Percentiles rank a stretch among this genome's conserved stretches.
These are phyloP conservation scores for Cladosporium sp. DNA, from an alignment of 2,329 filamentous ascomycete genomes.

Conservation along the genomic window DNA sequence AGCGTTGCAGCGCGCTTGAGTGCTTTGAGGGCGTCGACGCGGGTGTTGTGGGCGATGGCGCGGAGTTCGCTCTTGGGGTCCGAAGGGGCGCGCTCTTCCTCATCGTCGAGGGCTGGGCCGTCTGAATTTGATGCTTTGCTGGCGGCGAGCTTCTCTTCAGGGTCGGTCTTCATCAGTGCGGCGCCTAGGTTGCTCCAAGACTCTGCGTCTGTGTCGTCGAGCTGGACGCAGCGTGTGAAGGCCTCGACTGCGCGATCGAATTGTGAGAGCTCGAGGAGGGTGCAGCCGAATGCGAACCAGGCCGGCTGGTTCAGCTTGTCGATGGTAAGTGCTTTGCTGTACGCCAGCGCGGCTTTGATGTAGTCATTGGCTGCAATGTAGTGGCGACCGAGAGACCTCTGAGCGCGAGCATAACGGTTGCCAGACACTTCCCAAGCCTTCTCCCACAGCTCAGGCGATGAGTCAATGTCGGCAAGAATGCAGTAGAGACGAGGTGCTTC, in stretches of 20 bases:
- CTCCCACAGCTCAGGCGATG: constrained; percentile 72
- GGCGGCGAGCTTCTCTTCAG: constrained; percentile 24
- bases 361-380: constrained; percentile 69
- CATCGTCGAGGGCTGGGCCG: constrained; percentile 32
- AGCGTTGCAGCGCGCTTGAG: constrained; percentile 84
- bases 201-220: constrained; percentile 85
- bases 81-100: constrained; percentile 35
- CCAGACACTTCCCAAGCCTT: constrained; percentile 86
- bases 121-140: not conserved
- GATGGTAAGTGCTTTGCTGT: constrained; percentile 71
- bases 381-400: constrained; percentile 80
- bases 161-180: constrained; percentile 59
- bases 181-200: constrained; percentile 95
- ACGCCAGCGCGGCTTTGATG: constrained; percentile 71
- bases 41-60: constrained; percentile 59
- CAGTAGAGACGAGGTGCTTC: constrained; percentile 89
- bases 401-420: constrained; percentile 78
- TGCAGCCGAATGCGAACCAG: constrained; percentile 90
- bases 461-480: constrained; percentile 87
- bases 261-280: constrained; percentile 72
- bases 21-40: constrained; percentile 75
- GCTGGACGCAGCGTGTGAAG: constrained; percentile 78
- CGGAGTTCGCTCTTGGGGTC: constrained; percentile 26
- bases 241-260: constrained; percentile 80
- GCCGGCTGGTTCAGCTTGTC: constrained; percentile 80